Base-by-base conservation (phyloP, 2,329 filamentous ascomycete species). In the Taxawa tesnikishii region DNA sequence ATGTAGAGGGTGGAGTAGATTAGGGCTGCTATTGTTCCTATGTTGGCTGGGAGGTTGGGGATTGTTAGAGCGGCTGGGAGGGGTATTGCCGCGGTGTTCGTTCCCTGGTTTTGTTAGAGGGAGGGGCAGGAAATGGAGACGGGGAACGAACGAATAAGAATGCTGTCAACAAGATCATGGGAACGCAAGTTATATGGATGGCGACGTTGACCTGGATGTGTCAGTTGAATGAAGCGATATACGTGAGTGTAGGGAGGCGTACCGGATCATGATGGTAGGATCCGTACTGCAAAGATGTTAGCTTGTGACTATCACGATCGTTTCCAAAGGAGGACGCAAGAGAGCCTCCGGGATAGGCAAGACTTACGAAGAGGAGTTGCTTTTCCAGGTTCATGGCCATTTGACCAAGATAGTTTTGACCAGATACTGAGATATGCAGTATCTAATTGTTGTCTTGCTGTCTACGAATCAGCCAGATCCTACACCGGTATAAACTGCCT, bases 151-250 rank as follows among this genome's bases (percentile, higher is more conserved):
- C 82, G 50, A 88, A 65, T 37, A 79, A 64, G 48, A 88, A 77
- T 24, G 64, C 70, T 3, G 79, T 77, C 50, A 82, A 67, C 32
- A 88, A 59, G 36, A 90, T 79, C 33, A 81, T 56, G 27, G 83
- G 83, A 35, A 90, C 82, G 53, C 80, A 88, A 37, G 74, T 63
- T 62, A 85, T 78, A 55, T 90, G 83, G 50, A 90, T 87, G 43
- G 66, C 67, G 38, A 87, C 61, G 54, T 90, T 90, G 58, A 81
- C 65, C 73, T 78, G 24, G 40, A 38, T 12, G n/a, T 15, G 17
- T 37, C 16, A 30, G 8, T 15, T 11, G 17, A 4, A 9, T 16
- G 12, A 14, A n/a, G 18, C 29, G 15, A 11, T 10, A 14, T 15
- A 12, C 2, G 15, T 26, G 16, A 15, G 29, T 15, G 18, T 6